A percentile compares a stretch with the other conserved stretches of the same genome.
Evolutionary conservation across 2,329 filamentous ascomycete genomes (phyloP).

Genomic region (Sphaerulina vaccinii): DNA sequence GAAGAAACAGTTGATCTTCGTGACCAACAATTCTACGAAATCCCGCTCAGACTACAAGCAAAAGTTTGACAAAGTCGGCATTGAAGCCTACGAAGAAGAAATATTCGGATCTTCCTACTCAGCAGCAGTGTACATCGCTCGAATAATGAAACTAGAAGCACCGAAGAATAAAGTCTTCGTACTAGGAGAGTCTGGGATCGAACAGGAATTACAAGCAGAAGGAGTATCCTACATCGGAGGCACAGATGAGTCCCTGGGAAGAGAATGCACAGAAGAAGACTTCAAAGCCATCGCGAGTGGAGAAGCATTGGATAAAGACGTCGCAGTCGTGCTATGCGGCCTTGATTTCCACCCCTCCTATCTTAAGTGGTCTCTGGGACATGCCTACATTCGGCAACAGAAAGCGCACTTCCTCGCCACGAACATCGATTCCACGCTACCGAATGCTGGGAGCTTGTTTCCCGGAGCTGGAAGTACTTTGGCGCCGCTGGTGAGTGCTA

Average conservation of each 20-base stretch:
- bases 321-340: slow-evolving; percentile 84
- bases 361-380: slow-evolving; percentile 79
- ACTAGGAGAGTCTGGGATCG: slow-evolving; percentile 86
- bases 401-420: slow-evolving; percentile 89
- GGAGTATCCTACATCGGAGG: slow-evolving; percentile 79
- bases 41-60: slow-evolving; percentile 88
- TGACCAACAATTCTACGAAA: slow-evolving; percentile 99
- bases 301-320: slow-evolving; percentile 79
- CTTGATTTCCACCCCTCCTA: slow-evolving; percentile 96
- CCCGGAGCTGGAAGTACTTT: slow-evolving; percentile 85
- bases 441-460: slow-evolving; percentile 78
- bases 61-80: slow-evolving; percentile 64
- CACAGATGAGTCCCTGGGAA: slow-evolving; percentile 73
- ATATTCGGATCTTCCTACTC: slow-evolving; percentile 96
- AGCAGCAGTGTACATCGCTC: slow-evolving; percentile 89
- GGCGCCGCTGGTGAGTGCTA: slow-evolving; percentile 68
- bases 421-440: slow-evolving; percentile 87
- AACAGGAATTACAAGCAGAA: slow-evolving; percentile 80
- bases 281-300: slow-evolving; percentile 70
- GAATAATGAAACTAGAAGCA: slow-evolving; percentile 76
- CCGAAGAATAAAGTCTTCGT: slow-evolving; percentile 93
- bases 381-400: slow-evolving; percentile 73
- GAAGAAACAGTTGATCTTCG: slow-evolving; percentile 91
- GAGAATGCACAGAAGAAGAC: slow-evolving; percentile 78
- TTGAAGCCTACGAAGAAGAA: slow-evolving; percentile 66